Percentiles rank a stretch among this genome's conserved stretches.
Evolutionary conservation across 768 basidiomycete genomes (phyloP).

Genomic region (Trametes elegans): DNA sequence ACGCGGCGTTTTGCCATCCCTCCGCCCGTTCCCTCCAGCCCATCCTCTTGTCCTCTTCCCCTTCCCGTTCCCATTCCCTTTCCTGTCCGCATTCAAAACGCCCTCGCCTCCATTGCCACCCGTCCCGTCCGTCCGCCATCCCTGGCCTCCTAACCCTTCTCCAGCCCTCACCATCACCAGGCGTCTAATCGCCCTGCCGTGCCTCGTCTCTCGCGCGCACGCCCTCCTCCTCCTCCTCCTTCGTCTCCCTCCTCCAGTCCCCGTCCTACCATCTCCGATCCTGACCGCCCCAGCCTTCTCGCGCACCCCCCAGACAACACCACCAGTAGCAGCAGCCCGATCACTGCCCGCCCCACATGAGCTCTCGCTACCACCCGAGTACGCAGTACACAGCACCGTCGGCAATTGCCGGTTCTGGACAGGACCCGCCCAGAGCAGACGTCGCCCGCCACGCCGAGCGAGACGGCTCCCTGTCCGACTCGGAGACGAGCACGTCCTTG

Average conservation of each 20-base stretch:
- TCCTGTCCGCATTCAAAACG: slow-evolving; percentile 12
- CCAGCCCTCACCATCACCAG: neutral
- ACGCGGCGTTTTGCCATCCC: slow-evolving; percentile 9
- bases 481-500: slow-evolving; percentile 37
- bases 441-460: slow-evolving; percentile 19
- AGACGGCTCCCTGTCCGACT: slow-evolving; percentile 50
- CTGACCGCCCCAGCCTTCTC: neutral
- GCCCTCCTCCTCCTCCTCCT: neutral
- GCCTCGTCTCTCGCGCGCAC: neutral
- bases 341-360: slow-evolving; percentile 18
- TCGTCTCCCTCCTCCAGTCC: neutral
- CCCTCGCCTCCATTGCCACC: neutral
- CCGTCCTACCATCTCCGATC: neutral
- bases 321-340: neutral
- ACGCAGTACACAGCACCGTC: slow-evolving; percentile 15
- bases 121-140: slow-evolving; percentile 8
- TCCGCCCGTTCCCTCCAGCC: neutral
- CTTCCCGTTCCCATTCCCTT: neutral
- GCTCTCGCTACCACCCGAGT: slow-evolving; percentile 22
- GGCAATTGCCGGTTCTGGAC: slow-evolving; percentile 29
- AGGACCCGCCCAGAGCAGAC: slow-evolving; percentile 11
- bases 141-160: slow-evolving; percentile 9
- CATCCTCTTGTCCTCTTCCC: neutral
- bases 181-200: neutral
- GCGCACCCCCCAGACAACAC: neutral